Percentiles rank a stretch among this genome's conserved stretches.
phyloP scores from a whole-genome alignment of 1,139 yeast species.

The Pichia sp. region DNA sequence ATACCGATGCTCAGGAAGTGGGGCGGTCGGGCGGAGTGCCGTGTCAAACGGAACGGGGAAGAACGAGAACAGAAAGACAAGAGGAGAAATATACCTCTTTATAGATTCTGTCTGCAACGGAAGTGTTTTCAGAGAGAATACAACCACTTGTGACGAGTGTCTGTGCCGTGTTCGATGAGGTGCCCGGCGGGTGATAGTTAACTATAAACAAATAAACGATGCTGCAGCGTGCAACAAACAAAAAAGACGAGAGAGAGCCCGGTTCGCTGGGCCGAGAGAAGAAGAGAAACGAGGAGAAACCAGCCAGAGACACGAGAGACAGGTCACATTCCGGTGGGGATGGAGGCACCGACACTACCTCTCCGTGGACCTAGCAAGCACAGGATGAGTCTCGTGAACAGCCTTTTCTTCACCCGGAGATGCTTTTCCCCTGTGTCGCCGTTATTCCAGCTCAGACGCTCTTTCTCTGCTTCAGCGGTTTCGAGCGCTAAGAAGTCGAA shows the following conservation, averaged over 20 bases:
- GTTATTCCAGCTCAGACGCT: slow-evolving; percentile 2
- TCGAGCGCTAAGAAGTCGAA: slow-evolving; percentile 19
- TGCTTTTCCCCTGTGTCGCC: neutral
- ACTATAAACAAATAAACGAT: neutral
- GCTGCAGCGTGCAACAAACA: neutral
- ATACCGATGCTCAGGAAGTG: neutral
- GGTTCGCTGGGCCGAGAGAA: neutral
- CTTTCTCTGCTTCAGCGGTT: slow-evolving; percentile 12
- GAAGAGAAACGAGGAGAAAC: neutral
- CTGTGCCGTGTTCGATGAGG: neutral
- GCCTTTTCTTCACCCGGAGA: neutral
- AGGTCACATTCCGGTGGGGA: neutral
- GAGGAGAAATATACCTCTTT: neutral
- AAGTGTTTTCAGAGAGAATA: neutral
- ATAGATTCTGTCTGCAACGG: neutral
- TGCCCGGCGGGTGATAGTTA: neutral
- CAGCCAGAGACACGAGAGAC: neutral
- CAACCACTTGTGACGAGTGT: neutral
- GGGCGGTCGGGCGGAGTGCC: neutral
- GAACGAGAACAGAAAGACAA: neutral
- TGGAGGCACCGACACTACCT: neutral
- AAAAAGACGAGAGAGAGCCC: neutral
- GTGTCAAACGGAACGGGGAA: neutral
- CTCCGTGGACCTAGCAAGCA: too few relatives aligned
- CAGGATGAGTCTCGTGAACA: neutral